A percentile compares a stretch with the other conserved stretches of the same genome.
phyloP scores from a whole-genome alignment of 2,329 filamentous ascomycete genomes.

The Botrytis paeoniae region DNA sequence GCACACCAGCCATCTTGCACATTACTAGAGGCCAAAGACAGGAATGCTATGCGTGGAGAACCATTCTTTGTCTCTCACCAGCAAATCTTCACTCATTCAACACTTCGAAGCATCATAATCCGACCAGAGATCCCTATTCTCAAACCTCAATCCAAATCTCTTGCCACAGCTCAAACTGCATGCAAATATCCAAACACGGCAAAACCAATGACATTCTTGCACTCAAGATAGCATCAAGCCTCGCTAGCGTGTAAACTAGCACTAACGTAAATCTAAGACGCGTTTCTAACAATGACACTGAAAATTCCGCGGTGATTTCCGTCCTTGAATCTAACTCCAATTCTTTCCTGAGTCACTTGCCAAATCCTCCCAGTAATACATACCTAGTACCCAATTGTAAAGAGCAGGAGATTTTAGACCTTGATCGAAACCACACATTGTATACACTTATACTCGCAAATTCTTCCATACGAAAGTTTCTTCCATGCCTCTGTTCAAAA shows the following conservation, averaged over 20 bases:
- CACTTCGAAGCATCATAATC: rapidly evolving
- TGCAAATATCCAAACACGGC: background rate
- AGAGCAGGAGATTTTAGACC: background rate
- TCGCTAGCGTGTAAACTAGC: background rate
- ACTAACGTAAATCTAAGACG: background rate
- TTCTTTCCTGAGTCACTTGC: too few relatives aligned
- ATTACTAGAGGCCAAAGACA: too few relatives aligned
- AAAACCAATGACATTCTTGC: background rate
- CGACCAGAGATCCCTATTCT: background rate
- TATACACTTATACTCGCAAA: background rate
- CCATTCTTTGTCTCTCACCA: background rate
- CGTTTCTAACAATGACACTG: background rate
- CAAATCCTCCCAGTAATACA: background rate
- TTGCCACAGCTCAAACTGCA: background rate
- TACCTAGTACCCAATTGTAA: background rate
- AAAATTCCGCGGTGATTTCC: background rate
- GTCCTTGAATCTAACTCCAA: background rate
- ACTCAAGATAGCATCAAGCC: background rate
- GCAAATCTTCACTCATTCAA: background rate
- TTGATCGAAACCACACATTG: background rate
- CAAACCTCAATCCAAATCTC: background rate
- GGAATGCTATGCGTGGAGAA: too few relatives aligned
- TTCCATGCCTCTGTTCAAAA: too few relatives aligned
- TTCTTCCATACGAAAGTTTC: rapidly evolving
- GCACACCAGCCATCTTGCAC: too few relatives aligned